These are phyloP conservation scores for Casaregolazyma lundiana DNA, from an alignment of 1,139 yeast species.

Conservation along the genomic window DNA sequence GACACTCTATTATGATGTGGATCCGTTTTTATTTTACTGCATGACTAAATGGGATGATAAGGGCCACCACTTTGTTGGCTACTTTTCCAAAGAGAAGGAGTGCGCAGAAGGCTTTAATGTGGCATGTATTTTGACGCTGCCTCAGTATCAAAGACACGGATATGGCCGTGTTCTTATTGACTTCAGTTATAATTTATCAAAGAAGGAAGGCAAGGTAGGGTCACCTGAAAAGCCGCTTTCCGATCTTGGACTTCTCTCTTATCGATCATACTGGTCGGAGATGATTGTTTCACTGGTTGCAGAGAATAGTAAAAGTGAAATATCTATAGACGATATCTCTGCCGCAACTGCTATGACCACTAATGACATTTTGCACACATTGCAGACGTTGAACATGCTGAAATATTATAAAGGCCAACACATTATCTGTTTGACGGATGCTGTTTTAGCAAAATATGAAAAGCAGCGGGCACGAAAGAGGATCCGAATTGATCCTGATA, in stretches of 20 bases:
- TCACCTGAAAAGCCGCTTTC: slow-evolving; percentile 97
- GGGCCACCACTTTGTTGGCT: slow-evolving; percentile 95
- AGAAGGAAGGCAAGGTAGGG: slow-evolving; percentile 83
- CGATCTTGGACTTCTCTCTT: slow-evolving; percentile 86
- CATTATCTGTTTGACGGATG: slow-evolving; percentile 85
- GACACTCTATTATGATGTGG: slow-evolving; percentile 93
- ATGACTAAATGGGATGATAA: slow-evolving; percentile 85
- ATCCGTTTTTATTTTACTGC: slow-evolving; percentile 90
- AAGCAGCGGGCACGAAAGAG: slow-evolving; percentile 68
- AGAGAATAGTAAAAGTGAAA: slow-evolving; percentile 58
- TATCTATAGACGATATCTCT: slow-evolving; percentile 90
- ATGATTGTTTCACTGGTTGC: slow-evolving; percentile 70
- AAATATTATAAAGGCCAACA: slow-evolving; percentile 95
- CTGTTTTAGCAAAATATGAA: slow-evolving; percentile 71
- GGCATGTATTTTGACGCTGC: slow-evolving; percentile 92
- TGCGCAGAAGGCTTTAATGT: slow-evolving; percentile 94
- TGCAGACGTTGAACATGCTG: slow-evolving; percentile 84
- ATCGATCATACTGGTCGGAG: slow-evolving; percentile 97
- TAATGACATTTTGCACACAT: slow-evolving; percentile 87
- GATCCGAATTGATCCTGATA: slow-evolving; percentile 68
- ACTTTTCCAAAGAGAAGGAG: slow-evolving; percentile 94
- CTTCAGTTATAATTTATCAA: slow-evolving; percentile 85
- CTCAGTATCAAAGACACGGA: slow-evolving; percentile 94
- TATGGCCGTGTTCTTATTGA: slow-evolving; percentile 88
- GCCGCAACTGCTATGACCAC: slow-evolving; percentile 90